These are phyloP conservation scores for Monosporascus ibericus DNA, from an alignment of 2,329 filamentous ascomycete genomes.

Conservation along the genomic window DNA sequence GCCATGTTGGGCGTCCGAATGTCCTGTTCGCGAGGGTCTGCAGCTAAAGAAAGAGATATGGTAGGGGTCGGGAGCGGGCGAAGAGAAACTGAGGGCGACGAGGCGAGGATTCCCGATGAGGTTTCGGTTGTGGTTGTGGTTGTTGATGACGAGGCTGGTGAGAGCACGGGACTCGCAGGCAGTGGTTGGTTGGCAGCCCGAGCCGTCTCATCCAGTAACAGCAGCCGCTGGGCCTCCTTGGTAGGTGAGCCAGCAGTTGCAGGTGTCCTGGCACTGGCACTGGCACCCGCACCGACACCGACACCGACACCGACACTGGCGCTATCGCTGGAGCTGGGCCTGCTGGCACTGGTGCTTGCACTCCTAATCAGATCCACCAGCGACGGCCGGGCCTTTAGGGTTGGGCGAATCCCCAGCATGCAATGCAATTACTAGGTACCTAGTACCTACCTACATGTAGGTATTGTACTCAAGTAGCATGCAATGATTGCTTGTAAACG, in stretches of 20 bases:
- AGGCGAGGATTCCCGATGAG: slow-evolving; percentile 9
- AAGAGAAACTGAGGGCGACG: slow-evolving; percentile 26
- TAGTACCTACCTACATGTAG: too few species aligned
- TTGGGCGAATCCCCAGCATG: slow-evolving; percentile 46
- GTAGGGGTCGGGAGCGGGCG: slow-evolving; percentile 23
- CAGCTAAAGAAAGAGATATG: slow-evolving; percentile 18
- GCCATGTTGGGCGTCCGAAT: slow-evolving; percentile 43
- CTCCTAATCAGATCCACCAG: slow-evolving; percentile 42
- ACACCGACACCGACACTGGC: slow-evolving; percentile 5
- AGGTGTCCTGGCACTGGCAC: slow-evolving; percentile 4
- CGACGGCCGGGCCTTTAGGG: slow-evolving; percentile 46
- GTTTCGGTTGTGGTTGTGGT: slow-evolving; percentile 17
- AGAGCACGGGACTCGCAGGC: slow-evolving; percentile 23
- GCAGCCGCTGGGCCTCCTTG: slow-evolving; percentile 5
- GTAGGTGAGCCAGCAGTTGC: slow-evolving; percentile 17
- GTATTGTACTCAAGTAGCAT: too few species aligned
- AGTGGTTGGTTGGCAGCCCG: slow-evolving; percentile 21
- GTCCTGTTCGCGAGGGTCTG: slow-evolving; percentile 16
- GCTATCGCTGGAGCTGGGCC: slow-evolving; percentile 9
- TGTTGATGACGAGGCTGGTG: slow-evolving; percentile 6
- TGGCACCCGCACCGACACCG: slow-evolving; percentile 9
- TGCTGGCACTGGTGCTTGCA: slow-evolving; percentile 15
- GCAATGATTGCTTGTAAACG: too few species aligned
- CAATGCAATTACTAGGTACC: too few species aligned
- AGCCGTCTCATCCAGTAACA: slow-evolving; percentile 7